Percentiles rank a stretch among this genome's conserved stretches.
phyloP scores from a whole-genome alignment of 148 eudicot species.

The Heliosperma pusillum region DNA sequence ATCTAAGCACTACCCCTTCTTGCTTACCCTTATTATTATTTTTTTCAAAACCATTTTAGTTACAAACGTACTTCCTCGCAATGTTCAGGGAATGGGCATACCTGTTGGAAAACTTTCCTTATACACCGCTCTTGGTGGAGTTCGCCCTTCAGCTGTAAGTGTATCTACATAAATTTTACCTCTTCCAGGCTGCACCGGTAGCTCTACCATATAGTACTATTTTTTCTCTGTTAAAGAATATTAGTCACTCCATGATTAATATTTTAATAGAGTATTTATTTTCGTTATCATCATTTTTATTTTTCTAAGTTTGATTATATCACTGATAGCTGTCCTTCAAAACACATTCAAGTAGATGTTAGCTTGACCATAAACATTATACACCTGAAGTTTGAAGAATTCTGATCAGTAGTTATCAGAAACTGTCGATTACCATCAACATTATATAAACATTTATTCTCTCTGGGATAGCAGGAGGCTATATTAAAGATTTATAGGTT shows the following conservation, averaged over 20 bases:
- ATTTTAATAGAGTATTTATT: no score
- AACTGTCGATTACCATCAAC: no score
- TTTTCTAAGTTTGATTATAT: neutral
- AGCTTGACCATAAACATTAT: no score
- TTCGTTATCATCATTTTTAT: neutral
- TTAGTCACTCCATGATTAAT: neutral
- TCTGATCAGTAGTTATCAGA: no score
- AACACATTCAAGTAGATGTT: neutral
- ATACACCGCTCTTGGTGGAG: conserved; percentile 95
- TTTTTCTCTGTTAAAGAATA: no score
- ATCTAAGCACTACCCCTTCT: neutral
- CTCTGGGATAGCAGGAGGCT: no score
- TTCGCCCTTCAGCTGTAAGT: conserved; percentile 91
- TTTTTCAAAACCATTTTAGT: neutral
- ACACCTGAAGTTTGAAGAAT: no score
- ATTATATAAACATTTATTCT: no score
- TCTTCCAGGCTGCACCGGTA: neutral
- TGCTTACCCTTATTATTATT: neutral
- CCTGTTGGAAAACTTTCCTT: conserved; percentile 94
- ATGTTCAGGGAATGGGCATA: conserved; percentile 91
- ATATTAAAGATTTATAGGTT: no score
- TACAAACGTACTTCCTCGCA: neutral
- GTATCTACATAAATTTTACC: neutral
- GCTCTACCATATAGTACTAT: no score
- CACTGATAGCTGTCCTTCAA: neutral